These are phyloP conservation scores for Physcomitrellopsis africana DNA, from an alignment of 225 moss, liverwort and hornwort species.

Conservation along the genomic window DNA sequence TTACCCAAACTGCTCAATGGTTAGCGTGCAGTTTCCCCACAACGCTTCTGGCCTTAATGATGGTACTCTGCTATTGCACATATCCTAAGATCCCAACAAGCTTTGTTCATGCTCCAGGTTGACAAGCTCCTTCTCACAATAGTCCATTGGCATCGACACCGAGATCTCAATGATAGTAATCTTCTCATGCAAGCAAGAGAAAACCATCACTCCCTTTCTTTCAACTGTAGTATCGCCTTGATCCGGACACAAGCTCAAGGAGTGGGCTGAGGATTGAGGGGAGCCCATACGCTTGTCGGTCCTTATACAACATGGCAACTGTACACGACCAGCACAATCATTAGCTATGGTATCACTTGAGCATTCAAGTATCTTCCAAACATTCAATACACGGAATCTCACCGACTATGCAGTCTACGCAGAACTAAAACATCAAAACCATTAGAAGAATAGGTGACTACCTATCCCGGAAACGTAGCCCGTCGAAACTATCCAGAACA, in stretches of 20 bases:
- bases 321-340: constrained; percentile 6
- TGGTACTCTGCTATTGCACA: too few relatives aligned
- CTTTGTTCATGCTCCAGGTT: too few relatives aligned
- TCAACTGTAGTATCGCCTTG: constrained; percentile 44
- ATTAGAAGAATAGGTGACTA: not conserved
- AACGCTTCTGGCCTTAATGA: too few relatives aligned
- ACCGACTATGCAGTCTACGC: not conserved
- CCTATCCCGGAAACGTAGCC: constrained; percentile 61
- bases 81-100: too few relatives aligned
- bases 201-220: not conserved
- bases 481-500: constrained; percentile 62
- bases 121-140: constrained; percentile 14
- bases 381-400: not conserved
- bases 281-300: constrained; percentile 62
- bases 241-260: constrained; percentile 65
- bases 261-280: constrained; percentile 55
- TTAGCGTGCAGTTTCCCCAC: constrained; percentile 22
- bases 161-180: not conserved
- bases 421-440: not conserved
- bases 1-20: constrained; percentile 8
- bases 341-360: not conserved
- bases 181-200: not conserved
- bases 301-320: constrained; percentile 64
- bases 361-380: not conserved
- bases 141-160: not conserved